Percentiles rank a stretch among this genome's conserved stretches.
Conservation (phyloP, 768 basidiomycete genomes). For the Serpula lacrymans region DNA sequence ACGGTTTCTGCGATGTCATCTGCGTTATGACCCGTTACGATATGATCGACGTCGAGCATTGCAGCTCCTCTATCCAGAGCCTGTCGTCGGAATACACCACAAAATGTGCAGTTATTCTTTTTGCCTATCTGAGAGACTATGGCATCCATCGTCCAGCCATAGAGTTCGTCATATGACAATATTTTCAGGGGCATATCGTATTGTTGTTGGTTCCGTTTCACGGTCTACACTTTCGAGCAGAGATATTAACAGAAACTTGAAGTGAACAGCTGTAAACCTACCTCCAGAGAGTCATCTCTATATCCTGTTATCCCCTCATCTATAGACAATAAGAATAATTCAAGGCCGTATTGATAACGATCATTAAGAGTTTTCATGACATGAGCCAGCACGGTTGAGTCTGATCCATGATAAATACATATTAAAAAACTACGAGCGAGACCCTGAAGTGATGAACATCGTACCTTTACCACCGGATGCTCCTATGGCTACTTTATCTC, state of each 20-base stretch:
- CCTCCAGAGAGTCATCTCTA: conserved; percentile 95
- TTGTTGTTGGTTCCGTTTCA: conserved; percentile 94
- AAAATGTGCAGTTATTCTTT: conserved; percentile 99
- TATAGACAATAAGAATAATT: conserved; percentile 90
- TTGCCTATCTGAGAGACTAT: conserved; percentile 92
- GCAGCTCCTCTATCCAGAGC: conserved; percentile 94
- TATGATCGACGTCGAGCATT: conserved; percentile 87
- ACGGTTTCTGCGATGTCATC: conserved; percentile 99
- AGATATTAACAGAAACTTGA: too few relatives aligned
- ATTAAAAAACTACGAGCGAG: background rate
- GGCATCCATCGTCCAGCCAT: conserved; percentile 99
- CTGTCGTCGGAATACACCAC: conserved; percentile 95
- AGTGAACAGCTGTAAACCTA: conserved; percentile 24
- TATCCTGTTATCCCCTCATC: conserved; percentile 99
- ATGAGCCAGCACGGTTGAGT: conserved; percentile 96
- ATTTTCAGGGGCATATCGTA: conserved; percentile 96
- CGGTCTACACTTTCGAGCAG: conserved; percentile 59
- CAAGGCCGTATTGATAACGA: conserved; percentile 88
- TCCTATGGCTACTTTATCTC: conserved; percentile 94
- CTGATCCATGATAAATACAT: conserved; percentile 37
- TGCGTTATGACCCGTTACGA: conserved; percentile 98
- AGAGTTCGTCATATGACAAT: conserved; percentile 91
- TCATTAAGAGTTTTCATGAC: conserved; percentile 96
- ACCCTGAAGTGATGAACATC: conserved; percentile 15
- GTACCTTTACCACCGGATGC: conserved; percentile 97